Evolutionary conservation across 1,284 basidiomycete genomes (phyloP).

Genomic region (Tilletiopsis washingtonensis): DNA sequence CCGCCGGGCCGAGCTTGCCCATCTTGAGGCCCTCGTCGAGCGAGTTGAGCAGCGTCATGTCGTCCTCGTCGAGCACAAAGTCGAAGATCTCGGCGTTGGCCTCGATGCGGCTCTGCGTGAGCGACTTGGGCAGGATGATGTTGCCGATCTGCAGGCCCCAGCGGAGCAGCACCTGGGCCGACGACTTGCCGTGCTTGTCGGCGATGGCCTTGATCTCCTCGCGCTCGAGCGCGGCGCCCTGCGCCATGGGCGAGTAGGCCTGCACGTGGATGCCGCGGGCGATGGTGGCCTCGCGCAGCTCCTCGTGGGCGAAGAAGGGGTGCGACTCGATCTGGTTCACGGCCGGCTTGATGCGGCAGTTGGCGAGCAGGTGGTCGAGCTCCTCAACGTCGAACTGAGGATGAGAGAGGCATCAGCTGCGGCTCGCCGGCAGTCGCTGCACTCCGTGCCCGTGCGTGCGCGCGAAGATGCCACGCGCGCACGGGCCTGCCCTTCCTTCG

Average conservation of each 20-base stretch:
- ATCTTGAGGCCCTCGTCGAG: constrained; percentile 40
- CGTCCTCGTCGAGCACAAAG: constrained; percentile 40
- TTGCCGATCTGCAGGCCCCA: constrained; percentile 40
- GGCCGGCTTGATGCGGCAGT: constrained; percentile 42
- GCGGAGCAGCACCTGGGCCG: constrained; percentile 37
- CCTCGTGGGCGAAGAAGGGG: constrained; percentile 46
- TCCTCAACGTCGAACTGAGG: constrained; percentile 38
- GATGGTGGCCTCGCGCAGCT: constrained; percentile 40
- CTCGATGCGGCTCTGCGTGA: constrained; percentile 43
- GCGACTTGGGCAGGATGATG: constrained; percentile 42
- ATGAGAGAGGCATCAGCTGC: background rate
- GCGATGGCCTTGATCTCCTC: constrained; percentile 43
- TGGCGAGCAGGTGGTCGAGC: constrained; percentile 40
- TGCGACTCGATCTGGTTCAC: constrained; percentile 47
- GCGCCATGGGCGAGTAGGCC: constrained; percentile 46
- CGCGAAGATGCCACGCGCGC: no score
- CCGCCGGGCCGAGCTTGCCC: constrained; percentile 40
- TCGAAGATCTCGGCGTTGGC: constrained; percentile 42
- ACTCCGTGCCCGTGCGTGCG: no score
- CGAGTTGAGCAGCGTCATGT: constrained; percentile 36
- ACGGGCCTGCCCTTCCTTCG: no score
- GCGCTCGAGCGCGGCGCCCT: constrained; percentile 42
- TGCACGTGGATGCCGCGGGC: constrained; percentile 42
- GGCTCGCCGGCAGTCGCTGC: no score
- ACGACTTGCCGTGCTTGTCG: constrained; percentile 43